Evolutionary conservation across 768 basidiomycete species (phyloP), one percentile per base, ranked within the genome.

Genomic region (Amanita rubescens): DNA sequence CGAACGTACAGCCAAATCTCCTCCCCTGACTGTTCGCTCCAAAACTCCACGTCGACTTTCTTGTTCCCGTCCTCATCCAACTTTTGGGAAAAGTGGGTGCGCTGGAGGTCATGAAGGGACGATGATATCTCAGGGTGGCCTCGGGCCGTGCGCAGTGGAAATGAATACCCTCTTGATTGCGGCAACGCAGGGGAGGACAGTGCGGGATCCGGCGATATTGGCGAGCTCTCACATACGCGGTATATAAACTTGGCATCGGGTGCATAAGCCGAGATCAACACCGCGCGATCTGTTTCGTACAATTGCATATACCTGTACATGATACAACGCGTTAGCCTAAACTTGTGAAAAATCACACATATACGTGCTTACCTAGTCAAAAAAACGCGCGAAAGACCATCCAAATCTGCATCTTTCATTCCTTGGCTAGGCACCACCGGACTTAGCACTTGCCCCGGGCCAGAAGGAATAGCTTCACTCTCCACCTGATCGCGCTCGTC

Each of bases 271-370:
- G 33, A 53, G 34, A 46, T 19, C 22, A 53, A 42, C 8, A 8
- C 24, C 14, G n/a, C 33, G n/a, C 34, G 52, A 24, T 53, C 19
- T 24, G 39, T 39, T 19, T 53, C 52, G 25, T 33, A 53, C 14
- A 37, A 5, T 12, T 38, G 12, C 52, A 46, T 53, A 35, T 53
- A 53, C 44, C 52, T 53, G 4, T 41, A 15, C 27, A 12, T n/a
- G n/a, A n/a, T 19, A 14, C 20, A 27, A 50, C 3, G 24, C n/a
- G 9, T 50, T 24, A 33, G 17, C 32, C 27, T 12, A 38, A n/a
- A 37, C 10, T 17, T n/a, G 9, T 14, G 3, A 42, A 6, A 2
- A 14, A 24, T 12, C 14, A 51, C 14, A 25, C 24, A 14, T 27
- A 35, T 9, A 22, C 3, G 27, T 30, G 5, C 49, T 17, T 33